Evolutionary conservation across 768 basidiomycete species (phyloP).

Genomic region (Dentipellis sp.): DNA sequence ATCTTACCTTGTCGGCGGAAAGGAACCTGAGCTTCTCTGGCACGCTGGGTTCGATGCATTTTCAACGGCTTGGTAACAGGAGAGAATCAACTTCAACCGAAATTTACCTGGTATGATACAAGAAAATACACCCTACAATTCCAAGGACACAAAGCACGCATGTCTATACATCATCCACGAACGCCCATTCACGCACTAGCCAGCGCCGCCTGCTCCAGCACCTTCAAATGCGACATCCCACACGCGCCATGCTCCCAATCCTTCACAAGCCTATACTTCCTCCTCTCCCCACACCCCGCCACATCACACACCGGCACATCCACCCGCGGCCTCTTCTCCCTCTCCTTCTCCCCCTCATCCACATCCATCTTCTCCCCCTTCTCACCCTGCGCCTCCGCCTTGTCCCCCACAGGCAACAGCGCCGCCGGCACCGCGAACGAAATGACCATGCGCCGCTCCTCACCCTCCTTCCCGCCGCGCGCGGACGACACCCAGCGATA

Average conservation of each 20-base stretch:
- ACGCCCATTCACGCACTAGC: background rate
- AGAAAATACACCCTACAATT: too few relatives aligned
- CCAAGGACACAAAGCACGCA: background rate
- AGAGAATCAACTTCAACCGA: too few relatives aligned
- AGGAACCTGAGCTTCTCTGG: too few relatives aligned
- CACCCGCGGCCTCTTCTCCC: background rate
- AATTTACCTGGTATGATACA: too few relatives aligned
- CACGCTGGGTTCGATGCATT: too few relatives aligned
- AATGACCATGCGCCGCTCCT: constrained; percentile 28
- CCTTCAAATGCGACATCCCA: constrained; percentile 55
- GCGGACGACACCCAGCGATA: constrained; percentile 58
- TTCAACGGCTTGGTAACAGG: too few relatives aligned
- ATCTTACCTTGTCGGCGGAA: too few relatives aligned
- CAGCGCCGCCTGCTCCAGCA: constrained; percentile 28
- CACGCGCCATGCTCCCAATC: constrained; percentile 60
- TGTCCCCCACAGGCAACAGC: constrained; percentile 15
- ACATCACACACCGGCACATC: constrained; percentile 37
- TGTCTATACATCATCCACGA: background rate
- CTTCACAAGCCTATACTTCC: constrained; percentile 60
- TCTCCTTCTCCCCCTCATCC: constrained; percentile 1
- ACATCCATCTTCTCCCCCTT: constrained; percentile 11
- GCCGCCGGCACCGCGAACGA: constrained; percentile 45
- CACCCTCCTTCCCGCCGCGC: constrained; percentile 1
- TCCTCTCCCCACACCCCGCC: constrained; percentile 39
- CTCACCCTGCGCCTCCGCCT: background rate